Conservation (phyloP, 2,329 filamentous ascomycete species). For the Acephala macrosclerotiorum region DNA sequence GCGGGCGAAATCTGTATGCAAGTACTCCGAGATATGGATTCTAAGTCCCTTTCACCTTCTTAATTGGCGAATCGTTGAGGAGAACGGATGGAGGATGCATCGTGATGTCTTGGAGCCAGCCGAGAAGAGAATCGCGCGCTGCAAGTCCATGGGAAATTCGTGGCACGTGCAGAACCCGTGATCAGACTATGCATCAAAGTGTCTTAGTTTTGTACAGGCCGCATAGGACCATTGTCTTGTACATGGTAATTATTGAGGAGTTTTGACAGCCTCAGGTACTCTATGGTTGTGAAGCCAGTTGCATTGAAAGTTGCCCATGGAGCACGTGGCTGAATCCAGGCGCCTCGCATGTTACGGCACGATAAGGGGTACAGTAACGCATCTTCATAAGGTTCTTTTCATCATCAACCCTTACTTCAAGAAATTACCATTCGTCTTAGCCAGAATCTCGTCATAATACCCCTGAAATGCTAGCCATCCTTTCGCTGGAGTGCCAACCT, state of each 20-base stretch:
- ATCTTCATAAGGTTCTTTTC: background rate
- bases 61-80: constrained; percentile 6
- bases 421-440: constrained; percentile 57
- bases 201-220: background rate
- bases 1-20: background rate
- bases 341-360: background rate
- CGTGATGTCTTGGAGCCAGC: background rate
- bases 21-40: constrained; percentile 1
- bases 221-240: background rate
- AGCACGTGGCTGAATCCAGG: background rate
- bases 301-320: background rate
- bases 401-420: constrained; percentile 42
- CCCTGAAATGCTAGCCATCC: constrained; percentile 61
- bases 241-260: background rate
- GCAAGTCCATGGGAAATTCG: background rate
- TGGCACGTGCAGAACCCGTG: background rate
- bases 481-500: constrained; percentile 63
- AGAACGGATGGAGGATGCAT: background rate
- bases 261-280: background rate
- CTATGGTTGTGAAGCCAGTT: background rate
- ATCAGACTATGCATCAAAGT: background rate
- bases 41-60: background rate
- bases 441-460: constrained; percentile 61
- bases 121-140: background rate
- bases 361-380: background rate